These are phyloP conservation scores for Pythium chondricola DNA, from an alignment of 352 stramenopile genomes.

Conservation along the genomic window DNA sequence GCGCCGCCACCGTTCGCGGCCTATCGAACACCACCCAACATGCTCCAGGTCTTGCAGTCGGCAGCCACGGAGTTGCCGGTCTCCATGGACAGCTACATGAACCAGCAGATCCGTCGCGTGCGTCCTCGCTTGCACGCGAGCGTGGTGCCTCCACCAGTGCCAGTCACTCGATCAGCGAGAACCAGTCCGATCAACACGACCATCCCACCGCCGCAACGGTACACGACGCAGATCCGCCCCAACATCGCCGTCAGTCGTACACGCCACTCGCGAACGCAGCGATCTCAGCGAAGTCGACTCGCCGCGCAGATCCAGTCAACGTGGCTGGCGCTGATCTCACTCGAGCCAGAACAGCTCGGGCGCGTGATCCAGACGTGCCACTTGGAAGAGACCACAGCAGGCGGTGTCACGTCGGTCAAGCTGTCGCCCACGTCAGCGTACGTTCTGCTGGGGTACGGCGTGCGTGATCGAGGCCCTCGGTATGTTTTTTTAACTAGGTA, in stretches of 20 bases:
- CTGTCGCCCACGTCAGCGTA: conserved; percentile 83
- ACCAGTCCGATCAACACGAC: conserved; percentile 26
- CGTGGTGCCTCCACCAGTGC: conserved; percentile 19
- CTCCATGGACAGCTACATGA: conserved; percentile 79
- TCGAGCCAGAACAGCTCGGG: conserved; percentile 72
- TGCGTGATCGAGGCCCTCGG: conserved; percentile 80
- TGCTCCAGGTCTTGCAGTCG: conserved; percentile 56
- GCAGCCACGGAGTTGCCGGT: conserved; percentile 52
- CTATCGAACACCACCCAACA: conserved; percentile 22
- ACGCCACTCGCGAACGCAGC: conserved; percentile 68
- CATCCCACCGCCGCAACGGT: conserved; percentile 49
- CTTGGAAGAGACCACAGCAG: conserved; percentile 69
- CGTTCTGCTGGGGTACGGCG: conserved; percentile 80
- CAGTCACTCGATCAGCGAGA: conserved; percentile 16
- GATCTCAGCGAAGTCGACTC: conserved; percentile 59
- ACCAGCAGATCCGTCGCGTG: conserved; percentile 73
- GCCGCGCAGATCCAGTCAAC: conserved; percentile 82
- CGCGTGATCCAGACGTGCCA: conserved; percentile 78
- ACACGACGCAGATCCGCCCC: conserved; percentile 71
- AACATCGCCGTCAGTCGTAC: conserved; percentile 82
- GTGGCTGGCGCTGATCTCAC: conserved; percentile 77
- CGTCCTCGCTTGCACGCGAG: conserved; percentile 46
- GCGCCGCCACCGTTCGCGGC: conserved; percentile 12
- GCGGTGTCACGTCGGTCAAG: conserved; percentile 87
- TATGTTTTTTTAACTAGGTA: conserved; percentile 21